A percentile compares a stretch with the other conserved stretches of the same genome.
Evolutionary conservation across 306 rosid genomes (phyloP).

Genomic region (Rosa rugosa): DNA sequence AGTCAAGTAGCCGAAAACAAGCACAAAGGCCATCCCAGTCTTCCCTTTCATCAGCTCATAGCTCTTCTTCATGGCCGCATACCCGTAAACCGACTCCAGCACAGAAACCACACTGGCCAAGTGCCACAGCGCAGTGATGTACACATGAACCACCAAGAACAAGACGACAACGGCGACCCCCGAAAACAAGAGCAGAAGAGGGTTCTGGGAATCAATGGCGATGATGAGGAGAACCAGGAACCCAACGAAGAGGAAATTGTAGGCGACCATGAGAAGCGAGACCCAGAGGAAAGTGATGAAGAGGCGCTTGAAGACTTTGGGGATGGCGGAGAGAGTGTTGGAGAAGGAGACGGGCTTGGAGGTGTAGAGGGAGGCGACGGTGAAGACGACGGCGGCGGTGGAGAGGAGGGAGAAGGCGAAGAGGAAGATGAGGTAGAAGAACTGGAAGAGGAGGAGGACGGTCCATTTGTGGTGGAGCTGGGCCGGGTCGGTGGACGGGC

Average conservation of each 20-base stretch:
- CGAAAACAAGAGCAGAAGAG: constrained; percentile 35
- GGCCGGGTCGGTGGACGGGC: constrained; percentile 52
- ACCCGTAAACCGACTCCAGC: constrained; percentile 72
- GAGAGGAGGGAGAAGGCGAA: constrained; percentile 91
- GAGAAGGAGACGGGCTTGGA: constrained; percentile 77
- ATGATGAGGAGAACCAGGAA: constrained; percentile 46
- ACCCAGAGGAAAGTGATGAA: constrained; percentile 88
- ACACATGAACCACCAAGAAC: constrained; percentile 69
- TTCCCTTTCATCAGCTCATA: constrained; percentile 75
- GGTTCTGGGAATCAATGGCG: constrained; percentile 53
- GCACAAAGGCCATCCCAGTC: constrained; percentile 45
- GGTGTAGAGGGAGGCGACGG: constrained; percentile 90
- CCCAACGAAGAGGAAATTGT: constrained; percentile 52
- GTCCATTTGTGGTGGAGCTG: constrained; percentile 72
- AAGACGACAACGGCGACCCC: constrained; percentile 34
- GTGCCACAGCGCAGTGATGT: constrained; percentile 89
- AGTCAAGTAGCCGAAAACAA: constrained; percentile 57
- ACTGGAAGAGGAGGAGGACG: constrained; percentile 68
- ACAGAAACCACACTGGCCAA: constrained; percentile 92
- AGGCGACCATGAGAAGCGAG: constrained; percentile 63
- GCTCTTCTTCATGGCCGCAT: constrained; percentile 83
- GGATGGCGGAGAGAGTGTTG: constrained; percentile 73
- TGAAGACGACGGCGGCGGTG: constrained; percentile 94
- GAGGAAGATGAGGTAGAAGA: constrained; percentile 84
- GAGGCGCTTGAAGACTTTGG: constrained; percentile 76